These are phyloP conservation scores for Aspergillus sp. DNA, from an alignment of 2,329 filamentous ascomycete genomes.

Conservation along the genomic window DNA sequence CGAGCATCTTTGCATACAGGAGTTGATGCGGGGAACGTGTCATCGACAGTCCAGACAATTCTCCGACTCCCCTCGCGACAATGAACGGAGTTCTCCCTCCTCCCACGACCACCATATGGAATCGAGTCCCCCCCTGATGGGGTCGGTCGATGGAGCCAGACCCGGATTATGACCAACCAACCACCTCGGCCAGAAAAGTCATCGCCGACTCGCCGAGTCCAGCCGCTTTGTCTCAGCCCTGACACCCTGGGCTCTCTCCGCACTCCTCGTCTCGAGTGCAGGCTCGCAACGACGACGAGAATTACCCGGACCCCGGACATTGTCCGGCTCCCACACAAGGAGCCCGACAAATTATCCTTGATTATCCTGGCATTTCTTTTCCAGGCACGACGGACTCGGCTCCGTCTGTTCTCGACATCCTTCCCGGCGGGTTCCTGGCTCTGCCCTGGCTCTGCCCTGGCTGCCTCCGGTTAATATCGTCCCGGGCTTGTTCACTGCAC, in stretches of 20 bases:
- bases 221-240: conserved; percentile 8
- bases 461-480: neutral
- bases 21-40: neutral
- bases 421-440: too few relatives aligned
- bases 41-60: neutral
- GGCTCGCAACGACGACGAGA: neutral
- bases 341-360: too few relatives aligned
- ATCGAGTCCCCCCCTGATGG: neutral
- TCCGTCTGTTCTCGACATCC: neutral
- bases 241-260: neutral
- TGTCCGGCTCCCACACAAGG: too few relatives aligned
- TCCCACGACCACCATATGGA: neutral
- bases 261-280: neutral
- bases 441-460: too few relatives aligned
- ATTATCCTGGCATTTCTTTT: too few relatives aligned
- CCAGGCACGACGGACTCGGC: neutral
- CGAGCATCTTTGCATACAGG: neutral
- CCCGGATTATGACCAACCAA: conserved; percentile 3
- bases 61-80: too few relatives aligned
- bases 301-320: neutral
- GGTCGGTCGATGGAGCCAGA: neutral
- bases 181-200: conserved; percentile 9
- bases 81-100: neutral
- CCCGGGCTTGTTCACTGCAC: neutral
- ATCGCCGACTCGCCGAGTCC: conserved; percentile 5